A percentile compares a stretch with the other conserved stretches of the same genome.
Evolutionary conservation across 306 rosid species (phyloP).

Genomic region (Elaeagnus macrophylla): DNA sequence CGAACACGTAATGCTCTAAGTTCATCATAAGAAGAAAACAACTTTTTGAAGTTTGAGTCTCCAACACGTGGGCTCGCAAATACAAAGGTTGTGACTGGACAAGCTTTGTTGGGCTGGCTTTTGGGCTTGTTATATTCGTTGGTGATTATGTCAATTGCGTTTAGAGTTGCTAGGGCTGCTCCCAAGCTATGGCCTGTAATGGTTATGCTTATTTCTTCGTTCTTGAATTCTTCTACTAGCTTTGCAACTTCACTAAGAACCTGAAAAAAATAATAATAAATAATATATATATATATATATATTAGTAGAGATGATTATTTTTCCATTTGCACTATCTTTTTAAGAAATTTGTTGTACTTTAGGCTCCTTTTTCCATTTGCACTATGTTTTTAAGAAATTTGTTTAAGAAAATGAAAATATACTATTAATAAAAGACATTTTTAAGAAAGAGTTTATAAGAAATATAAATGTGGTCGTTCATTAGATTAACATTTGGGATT

Average conservation of each 20-base stretch:
- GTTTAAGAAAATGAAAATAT: too few species aligned
- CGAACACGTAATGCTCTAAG: background rate
- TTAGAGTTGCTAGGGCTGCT: background rate
- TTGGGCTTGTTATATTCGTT: background rate
- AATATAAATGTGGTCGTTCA: too few species aligned
- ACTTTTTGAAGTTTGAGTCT: background rate
- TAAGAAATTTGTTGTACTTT: too few species aligned
- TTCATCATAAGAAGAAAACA: background rate
- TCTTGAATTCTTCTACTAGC: background rate
- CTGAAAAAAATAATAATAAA: background rate
- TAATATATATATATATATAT: background rate
- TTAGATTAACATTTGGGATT: too few species aligned
- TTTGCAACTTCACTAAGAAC: background rate
- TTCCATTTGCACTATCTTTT: too few species aligned
- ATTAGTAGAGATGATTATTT: too few species aligned
- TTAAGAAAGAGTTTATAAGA: too few species aligned
- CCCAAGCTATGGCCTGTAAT: background rate
- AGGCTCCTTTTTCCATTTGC: too few species aligned
- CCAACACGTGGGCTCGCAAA: conserved; percentile 4
- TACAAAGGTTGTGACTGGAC: conserved; percentile 1
- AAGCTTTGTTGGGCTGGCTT: background rate
- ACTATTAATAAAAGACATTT: too few species aligned
- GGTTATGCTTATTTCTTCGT: background rate
- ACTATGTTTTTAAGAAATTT: too few species aligned
- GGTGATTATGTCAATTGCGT: background rate